A percentile compares a stretch with the other conserved stretches of the same genome.
phyloP scores from a whole-genome alignment of 2,329 filamentous ascomycete genomes.

The Dendrostoma leiphaemia region DNA sequence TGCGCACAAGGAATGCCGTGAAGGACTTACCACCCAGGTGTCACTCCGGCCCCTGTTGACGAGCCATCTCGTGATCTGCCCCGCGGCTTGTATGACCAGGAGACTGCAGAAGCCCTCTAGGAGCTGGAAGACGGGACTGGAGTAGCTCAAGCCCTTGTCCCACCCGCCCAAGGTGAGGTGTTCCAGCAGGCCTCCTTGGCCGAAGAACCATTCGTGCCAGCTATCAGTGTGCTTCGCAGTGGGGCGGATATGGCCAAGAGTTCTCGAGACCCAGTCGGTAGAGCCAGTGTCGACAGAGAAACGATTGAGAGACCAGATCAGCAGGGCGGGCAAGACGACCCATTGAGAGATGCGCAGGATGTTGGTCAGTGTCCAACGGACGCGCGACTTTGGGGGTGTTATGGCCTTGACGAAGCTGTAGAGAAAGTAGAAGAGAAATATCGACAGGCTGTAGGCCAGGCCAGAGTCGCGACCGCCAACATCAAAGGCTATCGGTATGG shows the following conservation, averaged over 20 bases:
- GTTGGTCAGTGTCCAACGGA: slow-evolving; percentile 69
- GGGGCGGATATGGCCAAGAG: slow-evolving; percentile 65
- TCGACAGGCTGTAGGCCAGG: slow-evolving; percentile 85
- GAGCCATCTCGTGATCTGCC: slow-evolving; percentile 91
- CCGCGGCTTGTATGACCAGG: slow-evolving; percentile 90
- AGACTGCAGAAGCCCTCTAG: slow-evolving; percentile 96
- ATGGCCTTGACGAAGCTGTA: slow-evolving; percentile 78
- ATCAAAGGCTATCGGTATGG: slow-evolving; percentile 96
- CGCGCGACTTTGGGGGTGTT: slow-evolving; percentile 74
- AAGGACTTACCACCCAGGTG: slow-evolving; percentile 81
- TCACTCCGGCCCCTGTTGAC: slow-evolving; percentile 92
- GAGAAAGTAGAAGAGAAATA: slow-evolving; percentile 87
- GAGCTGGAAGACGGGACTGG: slow-evolving; percentile 90
- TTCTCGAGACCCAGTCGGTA: slow-evolving; percentile 78
- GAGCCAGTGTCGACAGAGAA: slow-evolving; percentile 87
- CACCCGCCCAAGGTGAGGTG: slow-evolving; percentile 77
- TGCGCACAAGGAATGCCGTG: neutral
- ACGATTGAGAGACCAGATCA: slow-evolving; percentile 94
- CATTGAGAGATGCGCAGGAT: slow-evolving; percentile 77
- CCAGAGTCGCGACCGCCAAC: slow-evolving; percentile 94
- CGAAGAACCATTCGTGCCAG: slow-evolving; percentile 82
- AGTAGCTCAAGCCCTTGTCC: slow-evolving; percentile 86
- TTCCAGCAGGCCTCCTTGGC: slow-evolving; percentile 79
- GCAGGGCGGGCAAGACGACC: slow-evolving; percentile 77
- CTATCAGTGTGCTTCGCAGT: slow-evolving; percentile 55